Base-by-base conservation (phyloP, 495 filamentous ascomycete genomes). In the Talaromyces ruber region DNA sequence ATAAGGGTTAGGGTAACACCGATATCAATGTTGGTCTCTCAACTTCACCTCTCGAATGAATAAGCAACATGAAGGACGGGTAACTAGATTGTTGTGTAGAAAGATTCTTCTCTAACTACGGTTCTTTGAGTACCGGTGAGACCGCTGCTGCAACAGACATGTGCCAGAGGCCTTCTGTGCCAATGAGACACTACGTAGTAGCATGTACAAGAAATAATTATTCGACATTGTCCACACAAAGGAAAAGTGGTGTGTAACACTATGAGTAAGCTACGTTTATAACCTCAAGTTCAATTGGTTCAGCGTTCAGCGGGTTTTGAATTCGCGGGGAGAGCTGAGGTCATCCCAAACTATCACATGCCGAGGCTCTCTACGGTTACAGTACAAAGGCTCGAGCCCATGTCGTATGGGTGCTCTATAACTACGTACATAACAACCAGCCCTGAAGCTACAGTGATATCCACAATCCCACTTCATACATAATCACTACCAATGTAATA, bases 321-420 rank as follows among this genome's bases (percentile, higher is more conserved):
- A 25, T 11, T 24, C 22, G 47, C 47, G 47, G 47, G 47, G 47
- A 25, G 24, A 25, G 18, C 24, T 21, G 47, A 24, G 18, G 24
- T 39, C 34, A 39, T 37, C 34, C 16, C 45, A 6, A 21, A 54
- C 21, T 47, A 25, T 60, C 58, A 60, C 58, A 60, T 60, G 59
- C 59, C 59, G 59, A 60, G 59, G 59, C 26, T 30, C 4, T 43
- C 37, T 0, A 26, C 26, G 26, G 32, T 37, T 21, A 25, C 16
- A 7, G 8, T 25, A 58, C 5, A n/a, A 30, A 37, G 26, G 29
- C 37, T 34, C 11, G 14, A 59, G 18, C 26, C 26, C 18, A 39
- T 21, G 16, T 24, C 43, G 6, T 14, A 43, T 59, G 37, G n/a
- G 9, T 45, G n/a, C 30, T 30, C 25, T 12, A 12, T 25, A 55